These are phyloP conservation scores for Alternaria viburni DNA, from an alignment of 2,329 filamentous ascomycete species.

Conservation along the genomic window DNA sequence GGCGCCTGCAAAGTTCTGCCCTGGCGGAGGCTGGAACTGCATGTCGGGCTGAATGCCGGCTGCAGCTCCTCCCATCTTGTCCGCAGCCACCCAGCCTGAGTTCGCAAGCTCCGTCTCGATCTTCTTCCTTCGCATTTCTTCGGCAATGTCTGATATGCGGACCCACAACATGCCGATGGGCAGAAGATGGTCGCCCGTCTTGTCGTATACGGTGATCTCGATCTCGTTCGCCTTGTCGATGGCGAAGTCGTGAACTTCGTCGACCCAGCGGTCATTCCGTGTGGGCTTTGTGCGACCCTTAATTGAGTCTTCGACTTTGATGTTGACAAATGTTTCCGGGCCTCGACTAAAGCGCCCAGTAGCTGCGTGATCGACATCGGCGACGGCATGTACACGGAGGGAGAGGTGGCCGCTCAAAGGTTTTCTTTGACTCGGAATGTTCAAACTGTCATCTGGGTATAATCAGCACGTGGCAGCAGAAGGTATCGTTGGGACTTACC, in stretches of 20 bases:
- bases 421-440: constrained; percentile 91
- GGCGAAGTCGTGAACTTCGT: constrained; percentile 88
- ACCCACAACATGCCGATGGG: constrained; percentile 97
- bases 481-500: constrained; percentile 61
- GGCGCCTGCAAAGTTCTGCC: constrained; percentile 47
- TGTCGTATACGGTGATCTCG: constrained; percentile 97
- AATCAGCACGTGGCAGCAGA: constrained; percentile 33
- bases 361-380: constrained; percentile 92
- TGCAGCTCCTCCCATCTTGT: constrained; percentile 77
- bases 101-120: constrained; percentile 95
- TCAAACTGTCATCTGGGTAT: constrained; percentile 86
- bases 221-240: constrained; percentile 99
- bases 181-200: constrained; percentile 83
- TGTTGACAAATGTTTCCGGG: constrained; percentile 92
- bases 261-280: constrained; percentile 87
- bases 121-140: constrained; percentile 96
- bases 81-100: constrained; percentile 95
- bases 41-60: constrained; percentile 59
- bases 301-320: constrained; percentile 95
- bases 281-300: constrained; percentile 87
- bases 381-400: constrained; percentile 85
- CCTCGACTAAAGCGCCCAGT: constrained; percentile 82
- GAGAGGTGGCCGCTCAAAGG: constrained; percentile 91
- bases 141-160: constrained; percentile 93
- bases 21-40: constrained; percentile 60